These are phyloP conservation scores for Aquilaria agallochum DNA, from an alignment of 441 rosid genomes.

Conservation along the genomic window DNA sequence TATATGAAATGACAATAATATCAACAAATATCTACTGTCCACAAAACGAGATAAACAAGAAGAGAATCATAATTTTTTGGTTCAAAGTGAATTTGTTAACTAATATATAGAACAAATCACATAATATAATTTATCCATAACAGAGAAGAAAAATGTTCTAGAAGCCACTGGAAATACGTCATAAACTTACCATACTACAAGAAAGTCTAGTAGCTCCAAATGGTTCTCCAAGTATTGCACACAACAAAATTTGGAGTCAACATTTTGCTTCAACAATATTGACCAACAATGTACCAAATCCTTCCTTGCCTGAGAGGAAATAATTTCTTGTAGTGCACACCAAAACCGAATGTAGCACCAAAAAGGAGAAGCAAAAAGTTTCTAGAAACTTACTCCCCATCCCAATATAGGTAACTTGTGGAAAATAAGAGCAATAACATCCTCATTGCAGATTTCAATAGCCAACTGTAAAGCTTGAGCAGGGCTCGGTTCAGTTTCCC, in stretches of 20 bases:
- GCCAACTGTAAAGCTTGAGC: conserved; percentile 78
- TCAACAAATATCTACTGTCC: background rate
- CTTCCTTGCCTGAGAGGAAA: conserved; percentile 67
- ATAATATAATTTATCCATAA: background rate
- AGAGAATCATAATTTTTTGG: background rate
- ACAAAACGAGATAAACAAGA: background rate
- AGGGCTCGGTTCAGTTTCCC: conserved; percentile 72
- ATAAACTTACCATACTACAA: conserved; percentile 60
- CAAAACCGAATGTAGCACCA: conserved; percentile 10
- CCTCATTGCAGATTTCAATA: conserved; percentile 84
- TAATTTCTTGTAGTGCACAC: background rate
- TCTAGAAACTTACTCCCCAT: conserved; percentile 74
- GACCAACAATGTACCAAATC: conserved; percentile 93
- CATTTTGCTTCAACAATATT: conserved; percentile 75
- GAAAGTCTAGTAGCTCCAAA: conserved; percentile 81
- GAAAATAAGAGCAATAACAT: conserved; percentile 64
- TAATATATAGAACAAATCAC: background rate
- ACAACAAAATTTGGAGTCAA: conserved; percentile 54
- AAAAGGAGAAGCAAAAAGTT: conserved; percentile 3
- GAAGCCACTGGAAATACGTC: background rate
- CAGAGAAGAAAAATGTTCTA: conserved; percentile 2
- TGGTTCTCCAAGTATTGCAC: conserved; percentile 73
- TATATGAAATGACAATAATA: conserved; percentile 21
- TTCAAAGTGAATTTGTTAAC: too few relatives aligned
- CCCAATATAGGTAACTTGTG: conserved; percentile 80